Evolutionary conservation across 2,329 filamentous ascomycete genomes (phyloP), one percentile per base, ranked within the genome.

Genomic region (Tothia fuscella): DNA sequence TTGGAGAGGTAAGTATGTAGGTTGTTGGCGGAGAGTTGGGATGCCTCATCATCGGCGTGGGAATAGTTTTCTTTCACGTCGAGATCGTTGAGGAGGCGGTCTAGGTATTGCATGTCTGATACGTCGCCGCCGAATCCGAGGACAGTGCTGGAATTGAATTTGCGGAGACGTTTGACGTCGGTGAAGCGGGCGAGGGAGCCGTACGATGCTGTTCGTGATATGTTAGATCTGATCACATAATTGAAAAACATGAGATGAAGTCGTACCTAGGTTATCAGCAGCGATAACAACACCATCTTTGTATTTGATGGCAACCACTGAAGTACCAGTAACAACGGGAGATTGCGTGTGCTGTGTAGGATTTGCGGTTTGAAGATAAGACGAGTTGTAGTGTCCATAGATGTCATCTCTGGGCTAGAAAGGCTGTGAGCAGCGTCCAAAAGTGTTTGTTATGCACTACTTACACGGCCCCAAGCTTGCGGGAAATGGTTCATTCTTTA

Each of bases 31-130:
- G 82, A 86, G 55, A 98, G 80, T 51, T 56, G 48, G 26, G 31
- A 29, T 64, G 3, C 52, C 6, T 41, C 39, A 37, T 53, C 52
- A 7, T 60, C 59, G 52, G 71, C 56, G 29, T 56, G 53, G 55
- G 46, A 62, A 71, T 98, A 96, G 59, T 86, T 82, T 71, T 96
- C 88, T 61, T 82, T 74, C 62, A 93, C 86, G 60, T 83, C 78
- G 54, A 96, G 81, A 48, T 84, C 82, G 57, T 75, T 80, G 53
- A 98, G 80, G 56, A 94, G 78, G 53, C 91, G 80, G 74, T 94
- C 83, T 52, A 98, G 78, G 70, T 93, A 93, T 71, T 98, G 91
- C 91, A 98, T 96, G 70, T 98, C 91, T 50, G 85, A 93, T 54
- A 98, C 81, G 68, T 98, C 91, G 62, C 91, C 91, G 61, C 87